Percentiles rank a stretch among this genome's conserved stretches.
Conservation (phyloP, 352 stramenopile genomes). For the Halophytophthora polymorphica region DNA sequence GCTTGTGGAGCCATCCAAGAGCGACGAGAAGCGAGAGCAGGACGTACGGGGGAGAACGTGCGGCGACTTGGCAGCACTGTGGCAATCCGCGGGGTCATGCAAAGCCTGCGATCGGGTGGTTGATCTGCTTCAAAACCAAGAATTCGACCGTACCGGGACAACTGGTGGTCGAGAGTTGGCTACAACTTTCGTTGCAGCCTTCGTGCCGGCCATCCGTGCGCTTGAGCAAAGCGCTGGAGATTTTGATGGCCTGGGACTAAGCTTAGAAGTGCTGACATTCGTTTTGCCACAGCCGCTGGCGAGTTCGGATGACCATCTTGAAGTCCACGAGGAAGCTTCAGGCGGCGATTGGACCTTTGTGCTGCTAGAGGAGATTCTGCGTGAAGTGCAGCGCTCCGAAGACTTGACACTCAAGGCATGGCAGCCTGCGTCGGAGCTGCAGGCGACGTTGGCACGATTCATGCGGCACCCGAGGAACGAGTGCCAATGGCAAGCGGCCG, state of each 20-base stretch:
- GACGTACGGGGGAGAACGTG: neutral
- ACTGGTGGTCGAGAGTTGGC: constrained; percentile 3
- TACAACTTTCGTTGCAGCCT: constrained; percentile 11
- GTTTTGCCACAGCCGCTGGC: constrained; percentile 22
- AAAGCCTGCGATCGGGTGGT: constrained; percentile 7
- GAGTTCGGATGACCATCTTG: neutral
- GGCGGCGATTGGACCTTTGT: constrained; percentile 13
- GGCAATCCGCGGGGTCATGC: constrained; percentile 3
- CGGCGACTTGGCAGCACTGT: constrained; percentile 19
- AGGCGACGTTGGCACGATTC: constrained; percentile 33
- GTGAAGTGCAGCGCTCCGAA: constrained; percentile 16
- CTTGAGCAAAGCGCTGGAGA: constrained; percentile 5
- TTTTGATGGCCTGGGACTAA: constrained; percentile 21
- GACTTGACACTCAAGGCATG: constrained; percentile 16
- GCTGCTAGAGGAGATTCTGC: constrained; percentile 45
- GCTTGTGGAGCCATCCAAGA: constrained; percentile 10
- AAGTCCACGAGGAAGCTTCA: neutral
- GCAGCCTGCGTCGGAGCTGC: constrained; percentile 29
- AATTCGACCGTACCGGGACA: constrained; percentile 1
- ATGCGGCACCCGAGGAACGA: constrained; percentile 31
- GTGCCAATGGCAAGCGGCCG: constrained; percentile 34
- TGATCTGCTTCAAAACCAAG: constrained; percentile 8
- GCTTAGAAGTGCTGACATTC: constrained; percentile 24
- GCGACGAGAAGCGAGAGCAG: constrained; percentile 4
- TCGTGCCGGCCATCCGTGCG: constrained; percentile 13